phyloP scores from a whole-genome alignment of 257 asterid species.

The Lycium barbarum region DNA sequence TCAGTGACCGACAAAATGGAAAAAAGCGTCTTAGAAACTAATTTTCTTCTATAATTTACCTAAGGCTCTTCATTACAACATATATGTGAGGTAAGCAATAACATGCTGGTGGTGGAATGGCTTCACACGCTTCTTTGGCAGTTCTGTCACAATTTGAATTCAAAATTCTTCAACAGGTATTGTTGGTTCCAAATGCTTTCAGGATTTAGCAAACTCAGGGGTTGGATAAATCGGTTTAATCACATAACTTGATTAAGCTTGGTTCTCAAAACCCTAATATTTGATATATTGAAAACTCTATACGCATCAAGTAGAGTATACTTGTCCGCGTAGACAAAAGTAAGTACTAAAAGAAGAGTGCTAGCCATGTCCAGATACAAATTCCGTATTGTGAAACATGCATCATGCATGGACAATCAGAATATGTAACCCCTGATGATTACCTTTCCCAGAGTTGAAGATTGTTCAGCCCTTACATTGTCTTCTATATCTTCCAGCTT shows the following conservation, averaged over 20 bases:
- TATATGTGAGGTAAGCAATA: not conserved
- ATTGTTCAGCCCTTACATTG: constrained; percentile 68
- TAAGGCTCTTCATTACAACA: constrained; percentile 23
- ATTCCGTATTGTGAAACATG: not conserved
- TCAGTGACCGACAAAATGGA: not conserved
- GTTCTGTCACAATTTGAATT: not conserved
- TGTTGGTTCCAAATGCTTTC: constrained; percentile 9
- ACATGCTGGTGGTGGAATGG: not conserved
- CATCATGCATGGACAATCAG: not conserved
- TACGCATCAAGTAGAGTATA: not conserved
- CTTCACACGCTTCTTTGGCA: not conserved
- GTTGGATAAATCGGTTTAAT: constrained; percentile 12
- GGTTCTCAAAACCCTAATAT: not conserved
- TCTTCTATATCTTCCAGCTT: constrained; percentile 72
- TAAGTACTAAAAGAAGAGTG: not conserved
- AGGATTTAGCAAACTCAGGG: not conserved
- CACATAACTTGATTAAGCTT: not conserved
- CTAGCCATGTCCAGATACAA: constrained; percentile 21
- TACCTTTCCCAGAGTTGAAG: constrained; percentile 71
- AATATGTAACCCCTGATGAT: constrained; percentile 29
- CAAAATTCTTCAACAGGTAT: not conserved
- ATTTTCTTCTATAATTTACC: not conserved
- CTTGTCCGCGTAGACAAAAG: not conserved
- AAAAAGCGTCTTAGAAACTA: not conserved
- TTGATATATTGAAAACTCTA: not conserved